These are phyloP conservation scores for Pilasporangium apinafurcum DNA, from an alignment of 352 stramenopile genomes.

Conservation along the genomic window DNA sequence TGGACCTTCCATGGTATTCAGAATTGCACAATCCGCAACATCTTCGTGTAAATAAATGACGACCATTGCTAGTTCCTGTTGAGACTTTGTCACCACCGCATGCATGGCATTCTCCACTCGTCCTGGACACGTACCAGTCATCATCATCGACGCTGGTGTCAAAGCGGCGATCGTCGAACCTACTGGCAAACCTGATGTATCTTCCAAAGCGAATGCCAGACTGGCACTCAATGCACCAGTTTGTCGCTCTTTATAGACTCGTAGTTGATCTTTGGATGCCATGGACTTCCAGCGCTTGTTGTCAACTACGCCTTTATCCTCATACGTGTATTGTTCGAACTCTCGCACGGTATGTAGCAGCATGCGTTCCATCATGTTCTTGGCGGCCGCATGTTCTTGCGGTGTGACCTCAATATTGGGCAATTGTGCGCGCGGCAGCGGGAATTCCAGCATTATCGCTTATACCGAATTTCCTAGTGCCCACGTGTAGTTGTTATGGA, in stretches of 20 bases:
- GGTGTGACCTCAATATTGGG: slow-evolving; percentile 28
- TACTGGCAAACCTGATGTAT: slow-evolving; percentile 13
- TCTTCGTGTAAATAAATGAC: slow-evolving; percentile 55
- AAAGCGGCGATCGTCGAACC: slow-evolving; percentile 20
- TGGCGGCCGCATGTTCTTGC: slow-evolving; percentile 27
- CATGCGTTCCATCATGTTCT: slow-evolving; percentile 35
- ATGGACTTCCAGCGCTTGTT: slow-evolving; percentile 30
- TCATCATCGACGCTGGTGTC: slow-evolving; percentile 22
- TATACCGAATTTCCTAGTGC: too few relatives aligned
- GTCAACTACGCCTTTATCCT: slow-evolving; percentile 28
- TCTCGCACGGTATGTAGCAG: slow-evolving; percentile 34
- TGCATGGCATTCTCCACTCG: slow-evolving; percentile 53
- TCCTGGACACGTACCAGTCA: slow-evolving; percentile 36
- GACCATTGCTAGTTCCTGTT: slow-evolving; percentile 47
- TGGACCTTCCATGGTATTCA: slow-evolving; percentile 45
- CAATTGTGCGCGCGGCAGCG: slow-evolving; percentile 35
- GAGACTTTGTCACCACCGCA: slow-evolving; percentile 39
- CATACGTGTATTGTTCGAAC: slow-evolving; percentile 34
- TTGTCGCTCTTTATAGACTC: slow-evolving; percentile 40
- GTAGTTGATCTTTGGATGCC: slow-evolving; percentile 32
- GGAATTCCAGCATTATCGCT: too few relatives aligned
- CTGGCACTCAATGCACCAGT: slow-evolving; percentile 15
- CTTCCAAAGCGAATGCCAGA: slow-evolving; percentile 16
- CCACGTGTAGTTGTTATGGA: too few relatives aligned
- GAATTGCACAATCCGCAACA: slow-evolving; percentile 52